Conservation (phyloP, 2,329 filamentous ascomycete species). For the Aspergillus sp. region DNA sequence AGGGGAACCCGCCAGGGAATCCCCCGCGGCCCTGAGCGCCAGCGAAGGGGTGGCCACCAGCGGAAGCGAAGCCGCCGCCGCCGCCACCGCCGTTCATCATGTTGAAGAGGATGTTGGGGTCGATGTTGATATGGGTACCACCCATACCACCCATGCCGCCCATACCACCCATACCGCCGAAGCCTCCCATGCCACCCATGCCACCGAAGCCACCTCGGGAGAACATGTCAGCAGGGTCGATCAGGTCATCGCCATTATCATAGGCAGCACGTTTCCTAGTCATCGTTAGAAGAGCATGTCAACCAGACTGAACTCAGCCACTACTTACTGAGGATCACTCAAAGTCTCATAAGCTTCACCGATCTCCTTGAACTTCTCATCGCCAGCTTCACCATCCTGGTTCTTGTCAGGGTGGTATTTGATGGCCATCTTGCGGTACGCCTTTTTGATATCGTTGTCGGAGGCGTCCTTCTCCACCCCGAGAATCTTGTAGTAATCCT, state of each 20-base stretch:
- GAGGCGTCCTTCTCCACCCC: constrained; percentile 81
- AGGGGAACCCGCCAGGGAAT: constrained; percentile 58
- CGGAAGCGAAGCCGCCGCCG: constrained; percentile 49
- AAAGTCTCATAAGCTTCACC: constrained; percentile 95
- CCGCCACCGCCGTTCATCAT: constrained; percentile 71
- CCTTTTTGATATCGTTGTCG: constrained; percentile 88
- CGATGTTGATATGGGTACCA: constrained; percentile 56
- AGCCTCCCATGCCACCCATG: constrained; percentile 45
- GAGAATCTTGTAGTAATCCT: constrained; percentile 99
- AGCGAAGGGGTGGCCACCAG: constrained; percentile 47
- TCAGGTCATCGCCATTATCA: constrained; percentile 87
- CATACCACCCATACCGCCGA: constrained; percentile 42
- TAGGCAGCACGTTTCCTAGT: constrained; percentile 80
- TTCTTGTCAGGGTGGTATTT: constrained; percentile 98
- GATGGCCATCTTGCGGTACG: constrained; percentile 92
- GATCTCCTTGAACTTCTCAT: constrained; percentile 96
- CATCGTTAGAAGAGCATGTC: constrained; percentile 11
- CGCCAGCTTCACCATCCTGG: constrained; percentile 71
- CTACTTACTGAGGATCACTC: constrained; percentile 83
- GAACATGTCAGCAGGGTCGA: constrained; percentile 86
- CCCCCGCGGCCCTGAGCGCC: constrained; percentile 42
- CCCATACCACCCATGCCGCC: constrained; percentile 59
- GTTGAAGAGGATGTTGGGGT: constrained; percentile 76
- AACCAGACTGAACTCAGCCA: not conserved
- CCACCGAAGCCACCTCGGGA: constrained; percentile 56